A percentile compares a stretch with the other conserved stretches of the same genome.
phyloP scores from a whole-genome alignment of 306 rosid species.

The Sesbania bispinosa region DNA sequence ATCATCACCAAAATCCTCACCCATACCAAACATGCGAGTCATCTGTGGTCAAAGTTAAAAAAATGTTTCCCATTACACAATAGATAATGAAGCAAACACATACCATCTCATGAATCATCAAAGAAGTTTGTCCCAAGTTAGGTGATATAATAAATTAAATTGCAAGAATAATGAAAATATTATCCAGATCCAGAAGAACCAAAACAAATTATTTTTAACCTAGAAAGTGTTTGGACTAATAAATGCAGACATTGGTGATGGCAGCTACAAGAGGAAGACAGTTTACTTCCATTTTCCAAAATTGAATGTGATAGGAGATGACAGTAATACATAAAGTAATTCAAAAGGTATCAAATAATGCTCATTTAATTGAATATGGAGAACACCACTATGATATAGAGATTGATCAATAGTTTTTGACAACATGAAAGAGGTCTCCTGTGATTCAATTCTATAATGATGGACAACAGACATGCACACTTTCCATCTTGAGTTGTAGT shows the following conservation, averaged over 20 bases:
- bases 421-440: background rate
- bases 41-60: conserved; percentile 44
- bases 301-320: background rate
- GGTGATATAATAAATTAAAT: background rate
- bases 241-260: background rate
- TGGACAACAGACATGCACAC: conserved; percentile 1
- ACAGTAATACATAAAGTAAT: background rate
- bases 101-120: conserved; percentile 11
- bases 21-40: conserved; percentile 92
- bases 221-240: background rate
- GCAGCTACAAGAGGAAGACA: background rate
- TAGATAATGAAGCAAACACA: background rate
- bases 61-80: background rate
- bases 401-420: conserved; percentile 8
- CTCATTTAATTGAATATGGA: background rate
- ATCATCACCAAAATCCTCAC: conserved; percentile 93
- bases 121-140: background rate
- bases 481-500: conserved; percentile 3
- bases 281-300: background rate
- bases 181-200: background rate
- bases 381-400: background rate
- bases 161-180: background rate
- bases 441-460: background rate
- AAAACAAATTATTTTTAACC: background rate
- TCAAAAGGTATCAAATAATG: conserved; percentile 1